Evolutionary conservation across 1,284 basidiomycete genomes (phyloP).

Genomic region (Melampsora americana): DNA sequence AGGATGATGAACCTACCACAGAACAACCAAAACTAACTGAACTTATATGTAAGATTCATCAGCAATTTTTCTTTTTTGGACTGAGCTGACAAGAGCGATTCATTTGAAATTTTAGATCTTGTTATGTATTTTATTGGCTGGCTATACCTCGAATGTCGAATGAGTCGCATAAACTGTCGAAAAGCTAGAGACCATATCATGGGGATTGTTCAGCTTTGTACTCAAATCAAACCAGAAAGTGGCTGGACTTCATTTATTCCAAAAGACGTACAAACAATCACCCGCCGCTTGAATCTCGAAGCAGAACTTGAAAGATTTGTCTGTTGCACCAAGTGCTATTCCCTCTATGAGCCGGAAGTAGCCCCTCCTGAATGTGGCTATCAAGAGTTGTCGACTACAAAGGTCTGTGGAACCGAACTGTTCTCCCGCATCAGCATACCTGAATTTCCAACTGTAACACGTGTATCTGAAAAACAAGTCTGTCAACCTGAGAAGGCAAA

Average conservation of each 20-base stretch:
- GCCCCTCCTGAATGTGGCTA: conserved; percentile 19
- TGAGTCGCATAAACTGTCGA: neutral
- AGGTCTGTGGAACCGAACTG: conserved; percentile 8
- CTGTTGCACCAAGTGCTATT: neutral
- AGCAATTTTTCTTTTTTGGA: neutral
- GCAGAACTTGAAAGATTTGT: neutral
- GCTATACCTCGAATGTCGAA: neutral
- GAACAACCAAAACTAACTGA: neutral
- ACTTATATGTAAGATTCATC: neutral
- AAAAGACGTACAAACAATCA: conserved; percentile 11
- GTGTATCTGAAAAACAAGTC: neutral
- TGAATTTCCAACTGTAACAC: neutral
- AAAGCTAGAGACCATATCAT: neutral
- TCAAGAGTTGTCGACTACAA: neutral
- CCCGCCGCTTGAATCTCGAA: neutral
- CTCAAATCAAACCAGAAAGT: neutral
- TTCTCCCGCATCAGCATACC: neutral
- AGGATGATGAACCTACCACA: neutral
- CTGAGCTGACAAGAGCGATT: conserved; percentile 1
- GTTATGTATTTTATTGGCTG: conserved; percentile 28
- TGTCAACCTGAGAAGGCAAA: no score
- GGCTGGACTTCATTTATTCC: conserved; percentile 4
- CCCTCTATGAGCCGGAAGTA: neutral
- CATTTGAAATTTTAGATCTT: conserved; percentile 1
- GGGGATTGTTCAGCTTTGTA: neutral